Evolutionary conservation across 306 rosid species (phyloP), one percentile per base, ranked within the genome.

Genomic region (Vicia faba): DNA sequence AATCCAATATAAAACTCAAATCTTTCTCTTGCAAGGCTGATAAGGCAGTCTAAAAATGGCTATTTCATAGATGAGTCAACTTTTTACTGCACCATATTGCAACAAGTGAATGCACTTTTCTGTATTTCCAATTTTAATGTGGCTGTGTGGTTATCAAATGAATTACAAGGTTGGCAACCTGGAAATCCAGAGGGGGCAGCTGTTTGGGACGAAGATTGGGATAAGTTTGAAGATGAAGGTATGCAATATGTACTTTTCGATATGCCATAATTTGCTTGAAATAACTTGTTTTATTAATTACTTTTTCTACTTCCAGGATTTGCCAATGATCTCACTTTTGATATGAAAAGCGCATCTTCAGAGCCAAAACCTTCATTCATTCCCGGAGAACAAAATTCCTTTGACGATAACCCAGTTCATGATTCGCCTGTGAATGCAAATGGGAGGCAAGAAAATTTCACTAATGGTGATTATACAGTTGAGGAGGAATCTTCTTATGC

Each of bases 141-240:
- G 74, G 35, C 40, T 64, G 44, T 80, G 64, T 45, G 26, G 72
- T n/a, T n/a, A 76, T 48, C 40, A 20, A 41, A 70, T 81, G 80
- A 66, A 71, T 60, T 58, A 68, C 50, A 57, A 92, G 98, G 98
- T 49, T 92, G 98, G 98, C 91, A 83, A 92, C 96, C 96, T 35
- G 96, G 93, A 75, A 77, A 86, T 75, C 76, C 82, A 12, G 97
- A 88, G 55, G 87, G 71, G 55, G 88, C 98, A 50, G 87, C 91
- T 71, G 82, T 78, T 59, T 93, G 98, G 98, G 98, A 93, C 72
- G 98, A 93, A 83, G 98, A 93, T 48, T 93, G 98, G 98, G 98
- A 93, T 85, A 93, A 93, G 79, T 93, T 93, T 65, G 98, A 93
- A 79, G 98, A 93, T 59, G 98, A 87, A 83, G 97, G 98, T 93